Percentiles rank a stretch among this genome's conserved stretches.
phyloP scores from a whole-genome alignment of 306 rosid species.

The Cucumis cinereus region DNA sequence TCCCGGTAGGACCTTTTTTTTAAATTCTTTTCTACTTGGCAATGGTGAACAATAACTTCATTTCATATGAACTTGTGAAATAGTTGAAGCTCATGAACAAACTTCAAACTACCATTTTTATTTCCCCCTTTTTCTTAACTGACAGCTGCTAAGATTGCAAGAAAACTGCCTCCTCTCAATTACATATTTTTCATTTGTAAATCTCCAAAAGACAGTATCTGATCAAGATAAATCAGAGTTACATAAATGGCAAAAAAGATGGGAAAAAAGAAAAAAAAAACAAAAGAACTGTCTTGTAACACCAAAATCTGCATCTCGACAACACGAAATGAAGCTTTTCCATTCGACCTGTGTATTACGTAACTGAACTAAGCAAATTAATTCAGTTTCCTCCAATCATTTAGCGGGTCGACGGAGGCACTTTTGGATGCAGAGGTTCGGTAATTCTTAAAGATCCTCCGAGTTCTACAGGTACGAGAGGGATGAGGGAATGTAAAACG shows the following conservation, averaged over 20 bases:
- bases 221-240: background rate
- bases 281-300: background rate
- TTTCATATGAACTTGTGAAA: too few relatives aligned
- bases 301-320: background rate
- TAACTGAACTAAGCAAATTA: background rate
- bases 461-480: conserved; percentile 64
- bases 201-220: background rate
- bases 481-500: conserved; percentile 83
- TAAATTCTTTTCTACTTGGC: too few relatives aligned
- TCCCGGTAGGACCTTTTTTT: too few relatives aligned
- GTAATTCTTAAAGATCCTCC: conserved; percentile 73
- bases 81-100: too few relatives aligned
- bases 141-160: too few relatives aligned
- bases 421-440: conserved; percentile 19
- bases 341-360: background rate
- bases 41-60: too few relatives aligned
- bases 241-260: background rate
- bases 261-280: background rate
- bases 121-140: too few relatives aligned
- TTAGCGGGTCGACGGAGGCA: background rate
- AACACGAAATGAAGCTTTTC: background rate
- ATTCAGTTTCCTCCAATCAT: background rate
- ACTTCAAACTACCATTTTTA: too few relatives aligned
- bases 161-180: background rate
- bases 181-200: background rate